Conservation (phyloP, 1,284 basidiomycete species). For the Ustilago nuda region DNA sequence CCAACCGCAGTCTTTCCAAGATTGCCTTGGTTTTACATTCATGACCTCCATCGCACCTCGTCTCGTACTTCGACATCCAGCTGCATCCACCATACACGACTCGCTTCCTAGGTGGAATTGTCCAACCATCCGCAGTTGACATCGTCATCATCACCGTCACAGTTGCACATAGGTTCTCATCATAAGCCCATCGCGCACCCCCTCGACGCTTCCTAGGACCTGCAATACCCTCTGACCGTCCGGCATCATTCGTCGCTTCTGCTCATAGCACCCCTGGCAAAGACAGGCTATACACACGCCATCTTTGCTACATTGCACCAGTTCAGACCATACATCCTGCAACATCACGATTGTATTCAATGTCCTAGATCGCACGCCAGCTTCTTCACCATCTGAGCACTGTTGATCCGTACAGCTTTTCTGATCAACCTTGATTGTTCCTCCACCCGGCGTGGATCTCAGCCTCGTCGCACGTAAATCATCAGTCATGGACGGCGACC, state of each 20-base stretch:
- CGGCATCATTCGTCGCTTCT: slow-evolving; percentile 3
- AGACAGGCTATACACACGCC: slow-evolving; percentile 40
- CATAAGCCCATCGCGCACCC: no score
- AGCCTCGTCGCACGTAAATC: background rate
- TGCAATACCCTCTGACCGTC: no score
- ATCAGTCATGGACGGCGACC: slow-evolving; percentile 33
- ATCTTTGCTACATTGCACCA: slow-evolving; percentile 17
- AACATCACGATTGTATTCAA: slow-evolving; percentile 1
- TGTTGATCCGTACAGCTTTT: background rate
- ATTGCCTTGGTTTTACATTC: background rate
- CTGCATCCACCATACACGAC: background rate
- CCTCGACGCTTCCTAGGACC: no score
- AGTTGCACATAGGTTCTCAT: background rate
- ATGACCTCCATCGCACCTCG: background rate
- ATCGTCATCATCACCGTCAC: background rate
- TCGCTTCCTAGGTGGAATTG: background rate
- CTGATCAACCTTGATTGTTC: background rate
- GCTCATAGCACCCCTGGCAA: slow-evolving; percentile 10
- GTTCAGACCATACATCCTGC: background rate
- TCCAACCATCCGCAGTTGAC: background rate
- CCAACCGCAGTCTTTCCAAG: background rate
- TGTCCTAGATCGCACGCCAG: background rate
- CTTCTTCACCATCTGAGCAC: background rate
- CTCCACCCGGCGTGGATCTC: background rate
- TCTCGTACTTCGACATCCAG: background rate